A percentile compares a stretch with the other conserved stretches of the same genome.
These are phyloP conservation scores for Vachellia collinsii DNA, from an alignment of 306 rosid species.

Conservation along the genomic window DNA sequence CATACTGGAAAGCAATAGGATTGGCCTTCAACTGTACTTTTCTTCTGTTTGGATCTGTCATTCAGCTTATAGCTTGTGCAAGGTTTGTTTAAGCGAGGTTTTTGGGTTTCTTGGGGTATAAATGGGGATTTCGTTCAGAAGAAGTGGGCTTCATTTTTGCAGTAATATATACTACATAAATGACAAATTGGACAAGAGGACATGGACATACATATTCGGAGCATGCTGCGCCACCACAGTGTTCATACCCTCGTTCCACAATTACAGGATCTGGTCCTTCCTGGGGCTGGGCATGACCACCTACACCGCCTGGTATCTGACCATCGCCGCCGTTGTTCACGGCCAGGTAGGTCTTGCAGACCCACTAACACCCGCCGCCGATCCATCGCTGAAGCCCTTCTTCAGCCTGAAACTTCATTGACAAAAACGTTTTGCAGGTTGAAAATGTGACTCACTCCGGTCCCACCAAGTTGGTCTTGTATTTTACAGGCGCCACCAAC, in stretches of 20 bases:
- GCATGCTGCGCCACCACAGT: conserved; percentile 94
- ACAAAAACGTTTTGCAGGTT: conserved; percentile 31
- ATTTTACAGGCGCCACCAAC: conserved; percentile 56
- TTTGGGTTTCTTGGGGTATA: conserved; percentile 5
- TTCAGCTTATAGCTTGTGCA: conserved; percentile 93
- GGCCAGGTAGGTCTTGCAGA: conserved; percentile 71
- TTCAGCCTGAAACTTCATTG: background rate
- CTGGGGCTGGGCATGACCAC: conserved; percentile 96
- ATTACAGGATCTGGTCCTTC: conserved; percentile 92
- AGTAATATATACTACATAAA: conserved; percentile 85
- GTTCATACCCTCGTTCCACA: conserved; percentile 88
- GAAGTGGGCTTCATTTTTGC: conserved; percentile 22
- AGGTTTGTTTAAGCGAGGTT: conserved; percentile 47
- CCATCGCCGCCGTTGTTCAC: conserved; percentile 72
- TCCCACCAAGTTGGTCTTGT: conserved; percentile 43
- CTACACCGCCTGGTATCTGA: conserved; percentile 87
- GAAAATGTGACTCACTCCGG: conserved; percentile 45
- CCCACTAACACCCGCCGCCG: background rate
- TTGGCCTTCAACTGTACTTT: conserved; percentile 90
- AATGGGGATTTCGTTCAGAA: background rate
- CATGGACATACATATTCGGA: conserved; percentile 90
- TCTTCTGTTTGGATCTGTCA: conserved; percentile 88
- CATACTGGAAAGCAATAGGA: conserved; percentile 82
- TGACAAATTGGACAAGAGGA: conserved; percentile 82
- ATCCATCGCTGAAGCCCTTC: background rate